phyloP scores from a whole-genome alignment of 352 stramenopile genomes.

The Phytopythium helicoides region DNA sequence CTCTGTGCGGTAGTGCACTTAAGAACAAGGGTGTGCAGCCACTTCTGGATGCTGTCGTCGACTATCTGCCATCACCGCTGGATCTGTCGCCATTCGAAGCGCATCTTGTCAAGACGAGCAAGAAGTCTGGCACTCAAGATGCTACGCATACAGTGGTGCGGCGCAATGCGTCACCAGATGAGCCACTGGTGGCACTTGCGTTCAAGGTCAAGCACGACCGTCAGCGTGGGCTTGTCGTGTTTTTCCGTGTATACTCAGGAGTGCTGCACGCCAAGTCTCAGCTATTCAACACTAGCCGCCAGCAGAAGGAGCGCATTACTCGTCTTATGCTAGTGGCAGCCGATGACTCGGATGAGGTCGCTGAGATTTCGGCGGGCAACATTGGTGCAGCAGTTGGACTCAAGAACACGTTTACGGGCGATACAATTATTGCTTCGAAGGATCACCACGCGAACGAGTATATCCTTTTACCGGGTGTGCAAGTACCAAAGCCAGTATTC shows the following conservation, averaged over 20 bases:
- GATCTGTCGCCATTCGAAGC: slow-evolving; percentile 80
- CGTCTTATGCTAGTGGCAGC: slow-evolving; percentile 89
- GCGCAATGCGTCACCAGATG: slow-evolving; percentile 33
- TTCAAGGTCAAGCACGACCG: slow-evolving; percentile 84
- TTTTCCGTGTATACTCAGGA: slow-evolving; percentile 94
- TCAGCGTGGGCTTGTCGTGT: slow-evolving; percentile 81
- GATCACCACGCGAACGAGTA: slow-evolving; percentile 28
- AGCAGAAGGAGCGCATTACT: slow-evolving; percentile 58
- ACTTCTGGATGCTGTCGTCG: slow-evolving; percentile 96
- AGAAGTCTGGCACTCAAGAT: slow-evolving; percentile 23
- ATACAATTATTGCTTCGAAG: slow-evolving; percentile 90
- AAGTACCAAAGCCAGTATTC: slow-evolving; percentile 85
- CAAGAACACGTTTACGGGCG: slow-evolving; percentile 91
- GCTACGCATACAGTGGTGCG: slow-evolving; percentile 18
- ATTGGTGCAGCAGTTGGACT: slow-evolving; percentile 92
- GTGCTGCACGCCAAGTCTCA: slow-evolving; percentile 77
- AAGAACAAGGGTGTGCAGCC: slow-evolving; percentile 94
- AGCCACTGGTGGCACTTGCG: slow-evolving; percentile 54
- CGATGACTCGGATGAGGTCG: slow-evolving; percentile 88
- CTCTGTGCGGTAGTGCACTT: slow-evolving; percentile 59
- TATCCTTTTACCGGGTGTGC: slow-evolving; percentile 55
- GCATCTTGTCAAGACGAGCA: slow-evolving; percentile 31
- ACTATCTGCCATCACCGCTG: slow-evolving; percentile 96
- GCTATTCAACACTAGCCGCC: slow-evolving; percentile 72
- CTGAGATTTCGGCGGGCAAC: slow-evolving; percentile 82